A percentile compares a stretch with the other conserved stretches of the same genome.
Conservation (phyloP, 139 green algal genomes). For the Coelastrella sp. region DNA sequence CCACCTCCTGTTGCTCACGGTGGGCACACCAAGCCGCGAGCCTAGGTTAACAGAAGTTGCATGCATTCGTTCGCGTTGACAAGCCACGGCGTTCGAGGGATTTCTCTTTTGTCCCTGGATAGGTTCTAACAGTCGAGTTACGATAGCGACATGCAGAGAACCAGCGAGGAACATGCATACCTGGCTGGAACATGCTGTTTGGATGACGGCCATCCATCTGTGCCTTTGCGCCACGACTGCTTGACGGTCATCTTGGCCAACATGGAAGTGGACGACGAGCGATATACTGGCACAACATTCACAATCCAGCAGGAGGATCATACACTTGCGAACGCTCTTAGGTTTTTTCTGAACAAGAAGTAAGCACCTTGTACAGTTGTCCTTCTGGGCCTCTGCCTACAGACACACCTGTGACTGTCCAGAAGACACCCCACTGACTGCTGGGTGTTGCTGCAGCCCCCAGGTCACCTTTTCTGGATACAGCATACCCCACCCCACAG, state of each 20-base stretch:
- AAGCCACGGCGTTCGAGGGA: too few relatives aligned
- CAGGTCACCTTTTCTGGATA: conserved; percentile 86
- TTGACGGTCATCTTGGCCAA: not conserved
- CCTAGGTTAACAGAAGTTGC: too few relatives aligned
- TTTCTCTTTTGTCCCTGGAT: too few relatives aligned
- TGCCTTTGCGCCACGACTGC: too few relatives aligned
- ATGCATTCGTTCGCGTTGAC: too few relatives aligned
- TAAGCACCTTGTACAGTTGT: conserved; percentile 45
- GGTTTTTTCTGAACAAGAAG: conserved; percentile 90
- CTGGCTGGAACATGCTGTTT: too few relatives aligned
- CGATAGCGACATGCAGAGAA: too few relatives aligned
- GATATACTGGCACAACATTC: conserved; percentile 74
- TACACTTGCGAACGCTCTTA: conserved; percentile 86
- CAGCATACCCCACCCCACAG: conserved; percentile 87
- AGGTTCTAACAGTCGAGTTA: too few relatives aligned
- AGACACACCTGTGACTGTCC: too few relatives aligned
- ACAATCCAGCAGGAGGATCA: conserved; percentile 82
- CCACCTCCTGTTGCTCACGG: not conserved
- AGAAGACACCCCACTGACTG: not conserved
- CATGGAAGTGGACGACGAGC: not conserved
- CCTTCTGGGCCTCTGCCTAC: not conserved
- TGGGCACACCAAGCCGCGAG: too few relatives aligned
- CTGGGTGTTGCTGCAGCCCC: conserved; percentile 58
- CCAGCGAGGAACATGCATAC: too few relatives aligned
- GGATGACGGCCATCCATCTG: too few relatives aligned